Base-by-base conservation (phyloP, 2,329 filamentous ascomycete genomes). In the Trichophaea hybrida region DNA sequence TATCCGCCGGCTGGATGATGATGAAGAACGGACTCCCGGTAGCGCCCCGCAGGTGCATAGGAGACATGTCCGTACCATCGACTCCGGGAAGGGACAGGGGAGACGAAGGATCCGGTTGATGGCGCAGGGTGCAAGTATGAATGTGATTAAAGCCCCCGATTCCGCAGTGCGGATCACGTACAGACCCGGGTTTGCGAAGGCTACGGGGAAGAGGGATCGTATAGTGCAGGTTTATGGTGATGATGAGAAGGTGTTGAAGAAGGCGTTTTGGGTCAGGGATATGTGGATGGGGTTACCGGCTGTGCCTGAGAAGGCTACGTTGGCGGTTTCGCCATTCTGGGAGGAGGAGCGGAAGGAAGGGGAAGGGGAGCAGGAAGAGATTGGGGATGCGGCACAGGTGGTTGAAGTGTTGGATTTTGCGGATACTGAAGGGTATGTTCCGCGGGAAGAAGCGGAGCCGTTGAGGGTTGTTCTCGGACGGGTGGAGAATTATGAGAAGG, bases 131-230 rank as follows among this genome's bases (percentile, higher is more conserved):
- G 60, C 46, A 12, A 37, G 43, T 17, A 56, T 54, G 5, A 34
- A 35, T 15, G 55, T 40, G 2, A 31, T 62, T 34, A 48, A 58
- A 8, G 55, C 59, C 3, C 63, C 61, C 15, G 62, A 64, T 35
- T 61, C 63, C 2, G 54, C 50, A 4, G 61, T 65, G 54, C 61
- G 62, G 52, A 63, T 65, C 34, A 66, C 63, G 1, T 61, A 65
- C 33, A 58, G 64, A 0, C 63, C 63, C 0, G 63, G 64, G n/a
- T 57, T 66, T 44, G 57, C 57, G 43, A 63, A 66, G 46, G 57
- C 61, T 17, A 65, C 59, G 7, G 59, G 60, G n/a, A 66, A 66
- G 53, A 57, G 57, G 6, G 64, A 66, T 40, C 48, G 63, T 32
- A 57, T 66, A 10, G 55, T 61, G 12, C 62, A 64, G 1, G 59